Evolutionary conservation across 225 moss, liverwort and hornwort genomes (phyloP).

Genomic region (Climacium dendroides): DNA sequence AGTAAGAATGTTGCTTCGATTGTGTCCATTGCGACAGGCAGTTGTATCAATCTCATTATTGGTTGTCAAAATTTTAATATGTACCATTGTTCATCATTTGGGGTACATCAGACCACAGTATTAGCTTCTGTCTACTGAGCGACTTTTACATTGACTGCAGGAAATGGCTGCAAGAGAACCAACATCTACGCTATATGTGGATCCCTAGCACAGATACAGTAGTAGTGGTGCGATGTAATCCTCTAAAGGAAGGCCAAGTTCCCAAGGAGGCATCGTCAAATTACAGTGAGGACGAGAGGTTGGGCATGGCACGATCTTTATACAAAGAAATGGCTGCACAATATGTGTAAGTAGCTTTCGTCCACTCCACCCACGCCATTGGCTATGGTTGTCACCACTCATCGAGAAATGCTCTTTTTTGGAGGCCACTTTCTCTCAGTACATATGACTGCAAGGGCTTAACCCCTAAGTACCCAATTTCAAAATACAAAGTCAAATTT

Average conservation of each 20-base stretch:
- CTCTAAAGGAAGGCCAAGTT: slow-evolving; percentile 41
- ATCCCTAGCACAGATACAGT: slow-evolving; percentile 83
- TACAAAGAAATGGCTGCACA: slow-evolving; percentile 47
- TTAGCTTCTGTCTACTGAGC: not conserved
- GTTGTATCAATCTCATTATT: not conserved
- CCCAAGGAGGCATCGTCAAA: slow-evolving; percentile 35
- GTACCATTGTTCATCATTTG: not conserved
- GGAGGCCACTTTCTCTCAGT: not conserved
- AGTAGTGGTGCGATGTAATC: slow-evolving; percentile 79
- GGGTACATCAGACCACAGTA: not conserved
- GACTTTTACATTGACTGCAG: slow-evolving; percentile 19
- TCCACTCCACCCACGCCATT: not conserved
- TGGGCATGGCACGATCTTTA: slow-evolving; percentile 33
- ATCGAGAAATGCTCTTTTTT: not conserved
- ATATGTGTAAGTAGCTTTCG: slow-evolving; percentile 30
- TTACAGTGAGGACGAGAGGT: slow-evolving; percentile 52
- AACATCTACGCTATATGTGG: slow-evolving; percentile 93
- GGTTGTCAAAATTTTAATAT: not conserved
- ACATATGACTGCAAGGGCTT: not conserved
- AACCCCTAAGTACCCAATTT: not conserved
- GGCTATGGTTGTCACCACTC: not conserved
- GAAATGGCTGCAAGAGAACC: slow-evolving; percentile 85
- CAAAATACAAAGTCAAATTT: not conserved
- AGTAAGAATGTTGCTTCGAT: slow-evolving; percentile 21
- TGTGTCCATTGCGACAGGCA: not conserved